These are phyloP conservation scores for Sphagnum tenellum DNA, from an alignment of 225 moss, liverwort and hornwort species.

Conservation along the genomic window DNA sequence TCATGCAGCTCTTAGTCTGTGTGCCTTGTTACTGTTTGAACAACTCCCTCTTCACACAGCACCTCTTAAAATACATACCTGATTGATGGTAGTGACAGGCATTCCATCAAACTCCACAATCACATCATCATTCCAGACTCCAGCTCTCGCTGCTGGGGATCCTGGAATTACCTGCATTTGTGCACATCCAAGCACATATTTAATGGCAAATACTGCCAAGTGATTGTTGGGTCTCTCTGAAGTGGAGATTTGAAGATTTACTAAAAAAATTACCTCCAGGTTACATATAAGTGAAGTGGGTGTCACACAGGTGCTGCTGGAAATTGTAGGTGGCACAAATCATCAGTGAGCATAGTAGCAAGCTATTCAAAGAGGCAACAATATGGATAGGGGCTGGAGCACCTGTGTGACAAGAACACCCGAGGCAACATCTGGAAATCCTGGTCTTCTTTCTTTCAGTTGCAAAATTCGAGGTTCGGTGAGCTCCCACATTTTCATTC, in stretches of 20 bases:
- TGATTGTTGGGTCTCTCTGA: no score
- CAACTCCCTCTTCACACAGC: not conserved
- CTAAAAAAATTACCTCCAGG: no score
- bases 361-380: no score
- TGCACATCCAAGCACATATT: not conserved
- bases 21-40: no score
- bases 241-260: no score
- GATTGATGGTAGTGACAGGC: slow-evolving; percentile 46
- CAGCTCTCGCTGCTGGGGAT: slow-evolving; percentile 76
- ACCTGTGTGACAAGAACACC: slow-evolving; percentile 90
- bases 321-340: no score
- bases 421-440: slow-evolving; percentile 60
- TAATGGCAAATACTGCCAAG: no score
- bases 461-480: slow-evolving; percentile 73
- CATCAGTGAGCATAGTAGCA: no score
- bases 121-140: slow-evolving; percentile 67
- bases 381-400: not conserved
- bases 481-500: slow-evolving; percentile 91
- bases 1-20: no score
- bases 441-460: slow-evolving; percentile 60
- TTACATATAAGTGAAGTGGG: no score
- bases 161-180: slow-evolving; percentile 74
- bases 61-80: slow-evolving; percentile 23
- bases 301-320: no score
- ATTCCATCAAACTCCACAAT: slow-evolving; percentile 64